Evolutionary conservation across 345 rosid genomes (phyloP), one percentile per base, ranked within the genome.

Genomic region (Eucalyptus decipiens): DNA sequence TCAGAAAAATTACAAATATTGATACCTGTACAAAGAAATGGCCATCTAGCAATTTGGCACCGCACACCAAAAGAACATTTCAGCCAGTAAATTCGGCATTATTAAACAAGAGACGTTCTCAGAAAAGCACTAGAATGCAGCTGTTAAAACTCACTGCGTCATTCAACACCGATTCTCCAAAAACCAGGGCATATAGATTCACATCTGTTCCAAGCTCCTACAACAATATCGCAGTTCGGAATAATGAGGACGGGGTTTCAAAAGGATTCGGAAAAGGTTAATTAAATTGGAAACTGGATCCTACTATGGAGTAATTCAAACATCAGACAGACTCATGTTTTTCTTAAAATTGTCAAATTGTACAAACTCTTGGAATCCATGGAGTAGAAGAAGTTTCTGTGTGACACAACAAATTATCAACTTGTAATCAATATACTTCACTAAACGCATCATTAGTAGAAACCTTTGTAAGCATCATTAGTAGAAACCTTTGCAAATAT

Each of bases 131-230:
- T 45, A 65, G 65, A 51, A 87, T 48, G 88, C 67, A 88, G 89
- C 72, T 88, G 69, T 40, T 65, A 89, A 88, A 91, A 91, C 96
- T 93, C 93, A 98, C 99, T n/a, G 99, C 99, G 89, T 98, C 99
- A 92, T 98, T 98, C 89, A 98, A 93, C 90, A 98, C 99, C 37
- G 99, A 98, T 95, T 98, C 99, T 86, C 99, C 99, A 90, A 98
- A 98, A 87, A 98, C 99, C 93, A 97, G 92, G 24, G 99, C 99
- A 93, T 98, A 98, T 87, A 98, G 95, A 92, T 98, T 98, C 89
- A 89, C 92, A 92, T 98, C 99, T 60, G 98, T 96, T 91, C 99
- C 99, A 91, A 98, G 97, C 93, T 98, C 99, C 99, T 97, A 93
- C 90, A 93, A 86, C 19, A 86, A 43, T 43, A 86, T 51, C 1